These are phyloP conservation scores for Coniochaeta sp. DNA, from an alignment of 2,329 filamentous ascomycete genomes.

Conservation along the genomic window DNA sequence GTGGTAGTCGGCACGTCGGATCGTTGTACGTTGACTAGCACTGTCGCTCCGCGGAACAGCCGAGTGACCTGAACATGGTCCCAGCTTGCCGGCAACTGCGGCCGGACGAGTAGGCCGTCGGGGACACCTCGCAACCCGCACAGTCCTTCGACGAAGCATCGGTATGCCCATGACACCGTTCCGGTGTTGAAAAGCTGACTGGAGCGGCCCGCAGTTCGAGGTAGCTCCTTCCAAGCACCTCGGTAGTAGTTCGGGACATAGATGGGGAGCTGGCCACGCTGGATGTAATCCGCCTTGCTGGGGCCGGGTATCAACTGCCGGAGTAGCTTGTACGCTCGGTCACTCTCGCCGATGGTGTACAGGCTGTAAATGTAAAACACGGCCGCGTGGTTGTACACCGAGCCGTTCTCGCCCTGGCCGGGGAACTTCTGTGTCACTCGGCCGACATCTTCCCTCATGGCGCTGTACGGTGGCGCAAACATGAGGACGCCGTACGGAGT, in stretches of 20 bases:
- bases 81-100: slow-evolving; percentile 45
- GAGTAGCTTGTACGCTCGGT: slow-evolving; percentile 42
- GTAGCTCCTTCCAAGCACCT: slow-evolving; percentile 39
- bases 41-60: slow-evolving; percentile 42
- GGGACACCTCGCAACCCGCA: slow-evolving; percentile 44
- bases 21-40: slow-evolving; percentile 37
- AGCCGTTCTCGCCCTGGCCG: slow-evolving; percentile 50
- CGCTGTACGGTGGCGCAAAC: slow-evolving; percentile 47
- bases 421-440: slow-evolving; percentile 53
- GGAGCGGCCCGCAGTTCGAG: slow-evolving; percentile 46
- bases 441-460: slow-evolving; percentile 51
- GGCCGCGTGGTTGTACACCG: slow-evolving; percentile 51
- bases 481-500: slow-evolving; percentile 49
- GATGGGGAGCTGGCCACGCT: slow-evolving; percentile 47
- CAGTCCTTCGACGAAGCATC: slow-evolving; percentile 47
- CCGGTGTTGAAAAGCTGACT: slow-evolving; percentile 54
- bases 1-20: slow-evolving; percentile 27
- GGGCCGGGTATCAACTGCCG: slow-evolving; percentile 49
- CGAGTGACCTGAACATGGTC: slow-evolving; percentile 37
- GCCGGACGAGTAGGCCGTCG: slow-evolving; percentile 37
- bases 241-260: slow-evolving; percentile 55
- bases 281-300: slow-evolving; percentile 39
- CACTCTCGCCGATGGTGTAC: slow-evolving; percentile 40
- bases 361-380: slow-evolving; percentile 48
- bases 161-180: slow-evolving; percentile 49